These are phyloP conservation scores for Coccinonectria pachysandricola DNA, from an alignment of 2,329 filamentous ascomycete genomes.

Conservation along the genomic window DNA sequence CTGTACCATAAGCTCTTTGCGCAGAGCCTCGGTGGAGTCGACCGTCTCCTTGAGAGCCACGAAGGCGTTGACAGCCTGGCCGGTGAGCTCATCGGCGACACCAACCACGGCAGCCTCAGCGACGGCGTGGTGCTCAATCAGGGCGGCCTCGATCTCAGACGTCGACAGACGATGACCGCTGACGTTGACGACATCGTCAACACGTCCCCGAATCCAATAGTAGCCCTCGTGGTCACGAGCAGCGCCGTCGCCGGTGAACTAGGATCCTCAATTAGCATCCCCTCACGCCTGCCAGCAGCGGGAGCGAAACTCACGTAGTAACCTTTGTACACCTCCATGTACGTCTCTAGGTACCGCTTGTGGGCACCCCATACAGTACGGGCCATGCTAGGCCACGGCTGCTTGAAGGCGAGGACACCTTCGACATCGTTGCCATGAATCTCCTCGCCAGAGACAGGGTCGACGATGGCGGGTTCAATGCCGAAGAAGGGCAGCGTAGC, in stretches of 20 bases:
- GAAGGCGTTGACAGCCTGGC: constrained; percentile 95
- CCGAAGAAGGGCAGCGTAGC: constrained; percentile 97
- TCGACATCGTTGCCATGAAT: constrained; percentile 94
- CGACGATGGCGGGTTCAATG: constrained; percentile 94
- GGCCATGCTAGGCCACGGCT: constrained; percentile 97
- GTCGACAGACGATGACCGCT: constrained; percentile 93
- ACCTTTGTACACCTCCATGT: constrained; percentile 93
- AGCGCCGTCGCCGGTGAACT: constrained; percentile 90
- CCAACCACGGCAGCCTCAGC: constrained; percentile 95
- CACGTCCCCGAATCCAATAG: constrained; percentile 98
- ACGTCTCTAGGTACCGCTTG: constrained; percentile 98
- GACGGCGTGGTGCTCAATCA: constrained; percentile 82
- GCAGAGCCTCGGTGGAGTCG: constrained; percentile 66
- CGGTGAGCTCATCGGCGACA: constrained; percentile 84
- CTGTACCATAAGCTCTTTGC: constrained; percentile 89
- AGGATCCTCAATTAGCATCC: constrained; percentile 2
- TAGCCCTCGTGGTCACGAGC: constrained; percentile 96
- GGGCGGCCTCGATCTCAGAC: constrained; percentile 92
- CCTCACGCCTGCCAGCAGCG: no score
- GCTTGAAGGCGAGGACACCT: constrained; percentile 93
- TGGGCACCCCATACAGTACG: constrained; percentile 96
- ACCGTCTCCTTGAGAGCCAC: constrained; percentile 82
- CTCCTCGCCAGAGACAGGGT: constrained; percentile 89
- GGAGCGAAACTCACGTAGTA: constrained; percentile 85
- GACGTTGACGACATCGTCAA: constrained; percentile 98